Evolutionary conservation across 306 rosid genomes (phyloP), one percentile per base, ranked within the genome.

Genomic region (Vicia sativa): DNA sequence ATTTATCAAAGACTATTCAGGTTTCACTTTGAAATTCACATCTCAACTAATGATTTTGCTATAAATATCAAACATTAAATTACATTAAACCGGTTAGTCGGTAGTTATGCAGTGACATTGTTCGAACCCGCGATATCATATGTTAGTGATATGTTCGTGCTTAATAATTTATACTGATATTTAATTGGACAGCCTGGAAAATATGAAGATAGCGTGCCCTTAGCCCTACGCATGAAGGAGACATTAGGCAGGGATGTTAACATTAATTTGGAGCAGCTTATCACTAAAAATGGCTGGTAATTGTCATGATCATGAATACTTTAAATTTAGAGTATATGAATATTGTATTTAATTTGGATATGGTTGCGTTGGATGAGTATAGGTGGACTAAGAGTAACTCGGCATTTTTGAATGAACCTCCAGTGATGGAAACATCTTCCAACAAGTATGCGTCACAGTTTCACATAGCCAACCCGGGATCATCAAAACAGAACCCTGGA

Each of bases 321-420:
- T 25, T 25, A 1, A 25, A 25, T 0, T 21, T 21, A 1, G 23
- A 25, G 3, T 25, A 25, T 25, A 25, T 25, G 3, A 25, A 25
- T 25, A 1, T 25, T 25, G 28, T 2, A 25, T 25, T 9, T 37
- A 59, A 60, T 60, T 37, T 25, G 7, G 1, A 19, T 31, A 23
- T 70, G 72, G 31, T 7, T 48, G 18, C 6, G 7, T 55, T 56
- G 41, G 12, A 7, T 62, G 79, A 3, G 23, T 65, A 71, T 62
- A 92, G 97, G 97, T 92, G 98, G 98, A 89, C 89, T 0, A 83
- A 75, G 73, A 87, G 98, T 68, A 89, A 59, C 71, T 92, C 82
- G 95, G 98, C 98, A 11, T 92, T 92, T 87, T 87, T 92, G 66
- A 92, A 92, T 39, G 96, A 92, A 34, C 87, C 92, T 10, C 96